A percentile compares a stretch with the other conserved stretches of the same genome.
phyloP scores from a whole-genome alignment of 306 rosid species.

The Castanea mollissima region DNA sequence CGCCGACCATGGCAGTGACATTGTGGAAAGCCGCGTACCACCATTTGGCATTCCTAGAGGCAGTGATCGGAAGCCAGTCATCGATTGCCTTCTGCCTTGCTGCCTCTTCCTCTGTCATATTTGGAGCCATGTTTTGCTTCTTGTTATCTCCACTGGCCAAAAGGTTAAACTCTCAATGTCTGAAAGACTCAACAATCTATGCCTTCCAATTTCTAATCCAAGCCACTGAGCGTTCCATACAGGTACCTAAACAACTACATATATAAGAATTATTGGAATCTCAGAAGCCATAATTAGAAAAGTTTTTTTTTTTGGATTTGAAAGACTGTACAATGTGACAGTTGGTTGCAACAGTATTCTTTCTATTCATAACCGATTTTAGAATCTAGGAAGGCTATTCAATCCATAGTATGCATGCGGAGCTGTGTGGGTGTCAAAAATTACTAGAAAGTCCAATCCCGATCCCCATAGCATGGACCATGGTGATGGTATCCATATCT shows the following conservation, averaged over 20 bases:
- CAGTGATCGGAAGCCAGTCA: conserved; percentile 85
- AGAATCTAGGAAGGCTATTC: background rate
- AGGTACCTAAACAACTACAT: background rate
- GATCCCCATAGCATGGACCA: background rate
- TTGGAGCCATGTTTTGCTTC: conserved; percentile 11
- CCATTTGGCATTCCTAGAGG: conserved; percentile 85
- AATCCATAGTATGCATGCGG: background rate
- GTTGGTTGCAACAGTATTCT: too few species aligned
- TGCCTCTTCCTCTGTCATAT: background rate
- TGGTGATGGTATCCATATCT: background rate
- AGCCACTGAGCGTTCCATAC: background rate
- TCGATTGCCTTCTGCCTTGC: conserved; percentile 34
- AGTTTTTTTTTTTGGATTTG: background rate
- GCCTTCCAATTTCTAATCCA: background rate
- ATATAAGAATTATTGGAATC: background rate
- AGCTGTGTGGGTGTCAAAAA: background rate
- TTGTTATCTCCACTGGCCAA: background rate
- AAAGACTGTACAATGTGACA: background rate
- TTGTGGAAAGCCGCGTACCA: conserved; percentile 92
- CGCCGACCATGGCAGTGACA: conserved; percentile 95
- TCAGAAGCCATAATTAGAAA: background rate
- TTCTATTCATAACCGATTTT: background rate
- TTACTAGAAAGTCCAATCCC: background rate
- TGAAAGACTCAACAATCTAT: background rate
- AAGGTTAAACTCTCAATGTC: background rate